phyloP scores from a whole-genome alignment of 2,329 filamentous ascomycete genomes.

The Alternaria tenuissima region DNA sequence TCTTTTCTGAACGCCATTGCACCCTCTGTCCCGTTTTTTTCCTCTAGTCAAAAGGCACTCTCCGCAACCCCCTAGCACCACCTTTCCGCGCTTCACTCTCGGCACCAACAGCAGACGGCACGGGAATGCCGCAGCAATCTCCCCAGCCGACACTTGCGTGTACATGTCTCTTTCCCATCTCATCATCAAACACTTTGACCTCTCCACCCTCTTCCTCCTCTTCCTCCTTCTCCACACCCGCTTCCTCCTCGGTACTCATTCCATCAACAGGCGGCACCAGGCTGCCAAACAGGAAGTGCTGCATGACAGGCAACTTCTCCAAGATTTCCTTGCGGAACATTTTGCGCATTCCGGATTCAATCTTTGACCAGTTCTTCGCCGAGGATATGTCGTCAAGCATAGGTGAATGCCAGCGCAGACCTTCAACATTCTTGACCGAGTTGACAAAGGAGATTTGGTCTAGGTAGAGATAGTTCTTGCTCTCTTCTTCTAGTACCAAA shows the following conservation, averaged over 20 bases:
- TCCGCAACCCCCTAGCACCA: slow-evolving; percentile 67
- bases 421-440: slow-evolving; percentile 93
- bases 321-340: slow-evolving; percentile 97
- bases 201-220: slow-evolving; percentile 56
- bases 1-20: neutral
- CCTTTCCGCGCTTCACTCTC: slow-evolving; percentile 86
- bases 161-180: slow-evolving; percentile 72
- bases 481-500: slow-evolving; percentile 85
- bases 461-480: slow-evolving; percentile 85
- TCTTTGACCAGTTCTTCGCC: slow-evolving; percentile 88
- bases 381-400: slow-evolving; percentile 98
- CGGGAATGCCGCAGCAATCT: slow-evolving; percentile 97
- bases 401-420: slow-evolving; percentile 92
- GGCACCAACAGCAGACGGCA: slow-evolving; percentile 91
- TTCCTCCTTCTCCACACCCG: slow-evolving; percentile 54
- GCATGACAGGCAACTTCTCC: slow-evolving; percentile 95
- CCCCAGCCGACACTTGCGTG: slow-evolving; percentile 79
- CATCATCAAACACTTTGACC: slow-evolving; percentile 67
- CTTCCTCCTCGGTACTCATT: slow-evolving; percentile 73
- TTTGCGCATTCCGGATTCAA: slow-evolving; percentile 92
- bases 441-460: slow-evolving; percentile 95
- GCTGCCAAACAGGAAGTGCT: slow-evolving; percentile 94
- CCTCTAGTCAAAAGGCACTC: slow-evolving; percentile 80
- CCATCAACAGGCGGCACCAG: slow-evolving; percentile 80
- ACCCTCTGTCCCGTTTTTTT: neutral